Evolutionary conservation across 2,329 filamentous ascomycete genomes (phyloP).

Genomic region (Talaromyces sp.): DNA sequence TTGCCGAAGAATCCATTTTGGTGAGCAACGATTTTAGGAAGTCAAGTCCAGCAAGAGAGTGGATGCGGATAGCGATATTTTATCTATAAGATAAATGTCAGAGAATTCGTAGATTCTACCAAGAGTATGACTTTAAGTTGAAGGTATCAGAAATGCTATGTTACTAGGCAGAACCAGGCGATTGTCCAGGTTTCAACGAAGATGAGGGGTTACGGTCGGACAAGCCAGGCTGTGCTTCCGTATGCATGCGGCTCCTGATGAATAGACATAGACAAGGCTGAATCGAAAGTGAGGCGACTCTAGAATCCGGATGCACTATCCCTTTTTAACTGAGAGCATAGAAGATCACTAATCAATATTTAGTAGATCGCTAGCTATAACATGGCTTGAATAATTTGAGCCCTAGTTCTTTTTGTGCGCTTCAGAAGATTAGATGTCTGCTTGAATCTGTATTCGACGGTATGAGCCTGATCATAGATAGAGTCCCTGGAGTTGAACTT

Average conservation of each 20-base stretch:
- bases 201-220: neutral
- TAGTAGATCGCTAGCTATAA: neutral
- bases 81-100: neutral
- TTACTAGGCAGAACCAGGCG: neutral
- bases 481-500: neutral
- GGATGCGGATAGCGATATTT: neutral
- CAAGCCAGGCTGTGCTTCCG: neutral
- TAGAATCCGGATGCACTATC: neutral
- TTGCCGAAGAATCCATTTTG: neutral
- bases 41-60: neutral
- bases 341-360: neutral
- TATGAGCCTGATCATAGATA: neutral
- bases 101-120: no score
- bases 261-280: neutral
- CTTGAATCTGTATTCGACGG: neutral
- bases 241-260: neutral
- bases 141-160: neutral
- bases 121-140: neutral
- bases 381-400: conserved; percentile 5
- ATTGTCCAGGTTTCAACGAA: neutral
- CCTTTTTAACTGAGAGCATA: neutral
- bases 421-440: neutral
- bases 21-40: neutral
- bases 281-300: neutral
- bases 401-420: neutral